These are phyloP conservation scores for Hippophae gyantsensis DNA, from an alignment of 306 rosid genomes.

Conservation along the genomic window DNA sequence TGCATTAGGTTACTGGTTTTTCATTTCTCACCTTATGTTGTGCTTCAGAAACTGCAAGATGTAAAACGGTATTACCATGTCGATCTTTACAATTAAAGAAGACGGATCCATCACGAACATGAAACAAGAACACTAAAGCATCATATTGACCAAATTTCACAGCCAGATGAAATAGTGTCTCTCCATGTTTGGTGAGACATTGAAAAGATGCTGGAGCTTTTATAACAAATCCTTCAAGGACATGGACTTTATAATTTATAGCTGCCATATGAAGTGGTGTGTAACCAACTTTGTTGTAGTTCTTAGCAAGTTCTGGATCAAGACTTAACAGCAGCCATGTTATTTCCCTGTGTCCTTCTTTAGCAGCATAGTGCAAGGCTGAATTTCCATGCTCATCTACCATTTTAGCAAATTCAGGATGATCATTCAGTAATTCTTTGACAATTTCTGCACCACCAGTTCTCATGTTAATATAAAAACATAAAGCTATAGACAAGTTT, in stretches of 20 bases:
- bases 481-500: too few species aligned
- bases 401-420: conserved; percentile 28
- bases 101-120: conserved; percentile 30
- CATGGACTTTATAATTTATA: conserved; percentile 39
- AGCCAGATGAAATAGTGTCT: conserved; percentile 61
- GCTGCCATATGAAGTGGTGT: conserved; percentile 64
- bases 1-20: not conserved
- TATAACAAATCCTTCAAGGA: conserved; percentile 41
- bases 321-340: conserved; percentile 42
- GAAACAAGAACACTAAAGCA: conserved; percentile 41
- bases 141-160: conserved; percentile 46
- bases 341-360: conserved; percentile 40
- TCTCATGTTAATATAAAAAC: not conserved
- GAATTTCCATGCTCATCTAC: conserved; percentile 48
- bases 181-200: conserved; percentile 45
- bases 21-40: conserved; percentile 43
- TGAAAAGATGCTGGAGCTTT: conserved; percentile 34
- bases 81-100: conserved; percentile 43
- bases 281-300: conserved; percentile 44
- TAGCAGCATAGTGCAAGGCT: conserved; percentile 43
- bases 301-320: conserved; percentile 32
- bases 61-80: conserved; percentile 47
- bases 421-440: conserved; percentile 36
- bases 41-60: conserved; percentile 41
- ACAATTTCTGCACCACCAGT: conserved; percentile 42